Base-by-base conservation (phyloP, 2,329 filamentous ascomycete species). In the Fusarium euwallaceae region DNA sequence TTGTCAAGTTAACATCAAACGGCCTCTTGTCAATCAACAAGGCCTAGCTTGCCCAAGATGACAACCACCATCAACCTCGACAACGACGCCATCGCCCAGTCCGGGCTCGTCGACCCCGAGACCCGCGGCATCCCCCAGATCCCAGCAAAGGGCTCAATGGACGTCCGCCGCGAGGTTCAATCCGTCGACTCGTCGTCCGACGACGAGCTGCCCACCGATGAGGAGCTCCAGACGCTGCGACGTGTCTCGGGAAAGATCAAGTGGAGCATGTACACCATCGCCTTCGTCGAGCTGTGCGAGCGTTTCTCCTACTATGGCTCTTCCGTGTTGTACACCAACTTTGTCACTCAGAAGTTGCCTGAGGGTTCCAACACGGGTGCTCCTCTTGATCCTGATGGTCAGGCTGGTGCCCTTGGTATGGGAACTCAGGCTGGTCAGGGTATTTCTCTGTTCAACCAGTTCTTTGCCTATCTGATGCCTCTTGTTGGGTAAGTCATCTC, bases 281-380 rank as follows among this genome's bases (percentile, higher is more conserved):
- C 92, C 58, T 91, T 94, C 71, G 90, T 93, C 69, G 93, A 95
- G 83, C 84, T 94, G 66, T 93, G 91, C 84, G 93, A 95, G 84
- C 91, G 93, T 59, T 94, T 94, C 83, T 92, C 91, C 16, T 95
- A 94, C 88, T 94, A 95, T 79, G 93, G 93, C 64, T 92, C 91
- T 6, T 88, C 90, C 51, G 87, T 92, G 36, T 86, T 94, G 34
- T 93, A 92, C 89, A 90, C 89, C 80, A 92, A 92, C 82, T 92
- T 90, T 78, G 88, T 92, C 77, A 88, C 89, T 75, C 85, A 88
- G 61, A 83, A 85, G 36, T 82, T 92, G 32, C 90, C 91, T 1
- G 62, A 71, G 0, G 87, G 86, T 17, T 91, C 89, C 6, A 86
- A 77, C 24, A 90, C 89, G 1, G 91, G 90, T 68, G 86, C 88